Evolutionary conservation across 2,329 filamentous ascomycete species (phyloP).

Genomic region (Didymellaceae sp.): DNA sequence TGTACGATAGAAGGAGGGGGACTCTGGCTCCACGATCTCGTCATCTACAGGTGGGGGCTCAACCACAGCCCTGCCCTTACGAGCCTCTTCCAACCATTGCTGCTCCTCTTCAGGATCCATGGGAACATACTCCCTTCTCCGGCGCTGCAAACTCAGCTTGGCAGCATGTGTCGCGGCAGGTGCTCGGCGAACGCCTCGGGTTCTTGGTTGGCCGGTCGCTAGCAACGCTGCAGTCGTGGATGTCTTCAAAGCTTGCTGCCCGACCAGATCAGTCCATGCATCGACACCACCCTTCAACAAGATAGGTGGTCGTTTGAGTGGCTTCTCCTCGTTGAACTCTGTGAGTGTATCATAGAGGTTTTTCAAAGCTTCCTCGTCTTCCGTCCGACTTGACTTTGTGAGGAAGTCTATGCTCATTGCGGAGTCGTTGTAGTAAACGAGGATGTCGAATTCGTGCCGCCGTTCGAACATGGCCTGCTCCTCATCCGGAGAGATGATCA

Average conservation of each 20-base stretch:
- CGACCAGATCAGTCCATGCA: conserved; percentile 86
- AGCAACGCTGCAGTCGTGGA: conserved; percentile 62
- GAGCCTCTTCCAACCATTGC: conserved; percentile 78
- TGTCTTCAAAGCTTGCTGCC: conserved; percentile 67
- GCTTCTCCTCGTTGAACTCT: conserved; percentile 82
- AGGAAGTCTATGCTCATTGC: conserved; percentile 66
- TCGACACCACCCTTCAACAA: conserved; percentile 82
- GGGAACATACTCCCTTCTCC: conserved; percentile 68
- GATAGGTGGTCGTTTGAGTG: conserved; percentile 74
- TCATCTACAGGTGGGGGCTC: conserved; percentile 39
- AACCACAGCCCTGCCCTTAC: conserved; percentile 65
- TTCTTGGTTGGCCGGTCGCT: conserved; percentile 53
- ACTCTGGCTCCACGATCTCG: conserved; percentile 37
- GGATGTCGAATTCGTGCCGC: conserved; percentile 77
- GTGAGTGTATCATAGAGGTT: conserved; percentile 80
- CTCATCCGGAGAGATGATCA: conserved; percentile 73
- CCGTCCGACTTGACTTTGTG: conserved; percentile 52
- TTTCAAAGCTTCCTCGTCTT: conserved; percentile 62
- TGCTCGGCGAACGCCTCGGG: conserved; percentile 59
- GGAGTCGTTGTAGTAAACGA: conserved; percentile 87
- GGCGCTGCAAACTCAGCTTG: conserved; percentile 60
- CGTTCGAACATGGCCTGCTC: conserved; percentile 79
- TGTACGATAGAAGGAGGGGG: conserved; percentile 64
- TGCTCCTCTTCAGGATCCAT: conserved; percentile 82
- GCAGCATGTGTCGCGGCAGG: conserved; percentile 60